Percentiles rank a stretch among this genome's conserved stretches.
phyloP scores from a whole-genome alignment of 345 rosid genomes.

The Citrus trifoliata region DNA sequence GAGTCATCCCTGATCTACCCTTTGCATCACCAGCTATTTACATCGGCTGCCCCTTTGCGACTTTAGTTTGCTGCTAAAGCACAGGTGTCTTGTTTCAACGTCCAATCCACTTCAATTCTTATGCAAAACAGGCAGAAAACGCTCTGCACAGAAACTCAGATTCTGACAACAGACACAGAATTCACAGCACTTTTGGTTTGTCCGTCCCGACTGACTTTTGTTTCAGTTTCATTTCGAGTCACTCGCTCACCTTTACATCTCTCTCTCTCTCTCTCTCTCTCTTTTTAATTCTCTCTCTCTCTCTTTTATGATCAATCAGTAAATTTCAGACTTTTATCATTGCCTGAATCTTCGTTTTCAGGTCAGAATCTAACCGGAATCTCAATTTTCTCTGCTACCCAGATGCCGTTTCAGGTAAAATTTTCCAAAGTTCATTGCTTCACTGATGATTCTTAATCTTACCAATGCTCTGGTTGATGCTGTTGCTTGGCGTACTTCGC shows the following conservation, averaged over 20 bases:
- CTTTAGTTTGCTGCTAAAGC: too few relatives aligned
- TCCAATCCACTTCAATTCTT: background rate
- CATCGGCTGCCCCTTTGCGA: background rate
- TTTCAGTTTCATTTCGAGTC: background rate
- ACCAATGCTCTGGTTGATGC: background rate
- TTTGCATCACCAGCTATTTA: background rate
- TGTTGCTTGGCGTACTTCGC: background rate
- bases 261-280: background rate
- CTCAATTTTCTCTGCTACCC: conserved; percentile 2
- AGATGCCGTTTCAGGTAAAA: conserved; percentile 4
- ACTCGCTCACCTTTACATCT: background rate
- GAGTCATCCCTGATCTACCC: background rate
- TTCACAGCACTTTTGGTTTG: background rate
- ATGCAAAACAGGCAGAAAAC: background rate
- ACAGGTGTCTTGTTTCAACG: background rate
- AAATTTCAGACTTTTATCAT: background rate
- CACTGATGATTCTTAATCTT: background rate
- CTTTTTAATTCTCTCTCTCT: background rate
- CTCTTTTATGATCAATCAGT: background rate
- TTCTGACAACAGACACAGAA: conserved; percentile 3
- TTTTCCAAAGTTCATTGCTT: background rate
- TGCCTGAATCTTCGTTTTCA: background rate
- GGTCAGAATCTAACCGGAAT: conserved; percentile 8
- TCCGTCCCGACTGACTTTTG: background rate
- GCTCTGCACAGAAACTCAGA: conserved; percentile 6